A percentile compares a stretch with the other conserved stretches of the same genome.
Conservation (phyloP, 1,139 yeast genomes). For the Geotrichum bryndzae region DNA sequence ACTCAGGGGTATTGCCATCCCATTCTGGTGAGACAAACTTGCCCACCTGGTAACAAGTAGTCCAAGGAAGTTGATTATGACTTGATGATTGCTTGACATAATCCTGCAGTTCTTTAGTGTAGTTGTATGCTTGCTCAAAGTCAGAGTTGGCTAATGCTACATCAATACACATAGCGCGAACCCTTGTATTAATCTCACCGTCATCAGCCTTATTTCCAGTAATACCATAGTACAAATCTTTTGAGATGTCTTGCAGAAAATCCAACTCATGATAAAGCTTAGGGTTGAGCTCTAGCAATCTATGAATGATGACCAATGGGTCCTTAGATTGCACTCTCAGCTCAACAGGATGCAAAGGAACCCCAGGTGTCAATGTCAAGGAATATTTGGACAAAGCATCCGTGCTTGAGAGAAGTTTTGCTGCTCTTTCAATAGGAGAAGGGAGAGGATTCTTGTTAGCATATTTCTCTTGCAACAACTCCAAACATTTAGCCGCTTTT, state of each 20-base stretch:
- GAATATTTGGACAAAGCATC: conserved; percentile 30
- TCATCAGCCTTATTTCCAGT: conserved; percentile 16
- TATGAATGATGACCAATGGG: conserved; percentile 30
- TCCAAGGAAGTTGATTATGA: conserved; percentile 40
- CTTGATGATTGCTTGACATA: neutral
- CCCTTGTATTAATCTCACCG: conserved; percentile 34
- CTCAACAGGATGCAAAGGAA: conserved; percentile 30
- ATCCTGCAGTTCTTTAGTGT: conserved; percentile 5
- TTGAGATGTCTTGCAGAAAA: conserved; percentile 27
- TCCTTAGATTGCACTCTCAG: conserved; percentile 17
- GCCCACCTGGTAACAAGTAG: conserved; percentile 55
- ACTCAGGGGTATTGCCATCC: conserved; percentile 34
- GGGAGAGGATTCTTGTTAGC: conserved; percentile 1
- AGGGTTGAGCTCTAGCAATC: conserved; percentile 31
- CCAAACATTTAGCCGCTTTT: conserved; percentile 28
- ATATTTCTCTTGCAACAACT: conserved; percentile 15
- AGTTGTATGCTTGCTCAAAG: conserved; percentile 42
- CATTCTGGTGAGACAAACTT: conserved; percentile 48
- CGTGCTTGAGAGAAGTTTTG: conserved; percentile 28
- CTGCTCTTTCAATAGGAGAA: conserved; percentile 21
- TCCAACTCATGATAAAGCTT: conserved; percentile 30
- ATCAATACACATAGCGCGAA: conserved; percentile 50
- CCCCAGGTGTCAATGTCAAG: conserved; percentile 29
- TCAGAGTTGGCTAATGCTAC: conserved; percentile 50
- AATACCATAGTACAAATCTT: conserved; percentile 22